Base-by-base conservation (phyloP, 1,284 basidiomycete genomes). In the Phellopilus nigrolimitatus region DNA sequence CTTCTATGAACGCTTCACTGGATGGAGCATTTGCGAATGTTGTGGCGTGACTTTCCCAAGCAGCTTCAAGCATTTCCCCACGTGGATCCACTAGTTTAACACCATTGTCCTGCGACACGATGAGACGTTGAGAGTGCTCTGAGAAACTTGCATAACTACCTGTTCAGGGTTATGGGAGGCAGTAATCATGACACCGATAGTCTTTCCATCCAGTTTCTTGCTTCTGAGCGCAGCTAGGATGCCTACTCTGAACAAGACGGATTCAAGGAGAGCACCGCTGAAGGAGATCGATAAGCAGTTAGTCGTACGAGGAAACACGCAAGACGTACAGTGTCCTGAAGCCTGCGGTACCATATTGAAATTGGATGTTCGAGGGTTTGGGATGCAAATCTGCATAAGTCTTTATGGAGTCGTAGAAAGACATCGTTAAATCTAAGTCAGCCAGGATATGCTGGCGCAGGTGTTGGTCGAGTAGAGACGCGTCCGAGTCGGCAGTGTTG, bases 51-150 rank as follows among this genome's bases (percentile, higher is more conserved):
- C 68, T 65, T 68, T 99, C 97, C 97, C 97, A 99, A 28, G 90
- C 79, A 1, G 88, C 74, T 63, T 95, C 90, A n/a, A 99, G 80
- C 97, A 99, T 99, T 68, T 99, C 97, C n/a, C 97, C 97, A 10
- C 83, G 83, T 13, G 97, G 91, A 70, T 99, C 97, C 39, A 99
- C 92, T 46, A 99, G 82, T 69, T 99, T 99, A 56, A 98, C 92
- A 30, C 97, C 97, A 67, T 99, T 99, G 68, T 99, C 97, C 91
- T 97, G 9, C 27, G 54, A 56, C 24, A 25, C 37, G 55, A 45
- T 43, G 47, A 38, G 53, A 54, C 44, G 27, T 34, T 51, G 28
- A 47, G 43, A 17, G 39, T 49, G 30, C 22, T 47, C 43, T 36
- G 49, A 47, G 44, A 17, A 15, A 36, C 25, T 34, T 34, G 25